Evolutionary conservation across 495 filamentous ascomycete species (phyloP).

Genomic region (Neurospora tetrasperma): DNA sequence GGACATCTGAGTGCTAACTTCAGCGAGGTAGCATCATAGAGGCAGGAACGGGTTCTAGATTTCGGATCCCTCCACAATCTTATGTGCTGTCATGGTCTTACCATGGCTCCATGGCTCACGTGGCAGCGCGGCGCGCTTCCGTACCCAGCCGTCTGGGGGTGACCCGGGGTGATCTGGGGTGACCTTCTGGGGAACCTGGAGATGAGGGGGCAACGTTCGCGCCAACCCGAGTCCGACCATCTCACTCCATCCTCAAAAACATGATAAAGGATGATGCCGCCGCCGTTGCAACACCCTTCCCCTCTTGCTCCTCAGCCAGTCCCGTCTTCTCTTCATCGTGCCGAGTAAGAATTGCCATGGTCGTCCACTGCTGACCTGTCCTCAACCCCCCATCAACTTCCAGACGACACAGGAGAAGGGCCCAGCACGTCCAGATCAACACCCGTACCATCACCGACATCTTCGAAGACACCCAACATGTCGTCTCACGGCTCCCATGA

Average conservation of each 20-base stretch:
- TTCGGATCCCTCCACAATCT: neutral
- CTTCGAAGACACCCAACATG: slow-evolving; percentile 10
- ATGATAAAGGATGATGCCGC: neutral
- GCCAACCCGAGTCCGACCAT: neutral
- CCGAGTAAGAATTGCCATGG: neutral
- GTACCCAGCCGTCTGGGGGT: neutral
- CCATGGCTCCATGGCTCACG: neutral
- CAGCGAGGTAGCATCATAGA: neutral
- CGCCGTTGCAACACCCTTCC: neutral
- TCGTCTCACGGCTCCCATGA: slow-evolving; percentile 24
- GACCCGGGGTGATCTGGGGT: neutral
- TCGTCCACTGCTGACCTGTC: neutral
- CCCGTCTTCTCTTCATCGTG: neutral
- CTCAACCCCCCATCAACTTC: neutral
- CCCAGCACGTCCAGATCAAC: neutral
- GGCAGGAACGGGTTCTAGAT: neutral
- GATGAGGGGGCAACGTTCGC: neutral
- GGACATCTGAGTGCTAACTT: neutral
- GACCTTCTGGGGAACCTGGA: neutral
- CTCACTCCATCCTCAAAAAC: neutral
- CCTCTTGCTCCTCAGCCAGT: neutral
- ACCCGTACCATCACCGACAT: neutral
- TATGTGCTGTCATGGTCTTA: neutral
- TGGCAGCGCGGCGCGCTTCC: neutral
- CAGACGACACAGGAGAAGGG: neutral